Evolutionary conservation across 2,329 filamentous ascomycete genomes (phyloP), one percentile per base, ranked within the genome.

Genomic region (Calonectria pseudoreteaudii): DNA sequence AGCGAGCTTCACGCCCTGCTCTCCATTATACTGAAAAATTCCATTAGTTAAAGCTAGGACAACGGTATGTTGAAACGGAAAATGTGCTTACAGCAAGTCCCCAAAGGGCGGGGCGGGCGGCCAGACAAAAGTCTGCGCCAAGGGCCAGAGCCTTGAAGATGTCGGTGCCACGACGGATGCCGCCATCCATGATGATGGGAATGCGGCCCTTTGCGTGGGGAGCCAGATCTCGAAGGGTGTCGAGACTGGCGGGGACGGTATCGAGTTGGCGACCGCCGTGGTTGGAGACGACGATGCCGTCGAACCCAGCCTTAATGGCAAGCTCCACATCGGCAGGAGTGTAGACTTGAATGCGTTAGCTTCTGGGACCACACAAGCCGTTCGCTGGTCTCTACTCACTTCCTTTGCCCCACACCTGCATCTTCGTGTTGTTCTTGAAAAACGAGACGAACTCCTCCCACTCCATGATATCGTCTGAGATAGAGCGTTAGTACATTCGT

Each of bases 231-330:
- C 81, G 74, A 4, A 81, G 75, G 18, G 78, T 77, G 66, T 84
- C 83, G 14, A 85, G 74, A 18, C 82, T 78, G 0, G 82, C 80
- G 1, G 80, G 81, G 11, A 78, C 80, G 3, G 79, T 78, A 72
- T 84, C 81, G 9, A 85, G 78, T 58, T 84, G 83, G 20, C 83
- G 76, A n/a, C 82, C 81, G 26, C 83, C 82, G 64, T 84, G 83
- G 76, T 84, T 84, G 26, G 81, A 83, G 20, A 84, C 76, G 38
- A 82, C 77, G 30, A 84, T 82, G 3, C 76, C 82, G 49, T 81
- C 76, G 2, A 78, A 78, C 1, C 83, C 82, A 34, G 81, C 71
- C 62, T 80, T 73, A 11, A 83, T 76, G 10, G 82, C 82, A 4
- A 78, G 73, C 8, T 77, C 71, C 9, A 80, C 83, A 70, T 84